Conservation (phyloP, 768 basidiomycete species). For the Lepiota brunneoincarnata region DNA sequence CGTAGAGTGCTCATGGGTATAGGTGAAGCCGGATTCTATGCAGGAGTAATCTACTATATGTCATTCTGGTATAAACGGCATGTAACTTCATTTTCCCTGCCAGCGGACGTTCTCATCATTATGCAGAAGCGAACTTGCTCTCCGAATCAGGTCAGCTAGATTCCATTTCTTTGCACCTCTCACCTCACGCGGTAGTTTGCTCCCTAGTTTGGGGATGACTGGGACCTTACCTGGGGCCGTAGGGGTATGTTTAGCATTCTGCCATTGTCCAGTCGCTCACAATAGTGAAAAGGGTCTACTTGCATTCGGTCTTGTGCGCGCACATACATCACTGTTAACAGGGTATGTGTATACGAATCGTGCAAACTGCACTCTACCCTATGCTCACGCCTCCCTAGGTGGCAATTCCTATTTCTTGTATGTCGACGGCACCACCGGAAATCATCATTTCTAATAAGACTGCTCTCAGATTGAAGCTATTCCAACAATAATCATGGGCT, state of each 20-base stretch:
- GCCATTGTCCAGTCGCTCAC: background rate
- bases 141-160: conserved; percentile 41
- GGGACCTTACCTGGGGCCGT: conserved; percentile 56
- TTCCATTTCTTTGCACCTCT: background rate
- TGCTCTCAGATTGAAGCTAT: conserved; percentile 48
- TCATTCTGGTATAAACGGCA: conserved; percentile 55
- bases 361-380: background rate
- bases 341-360: conserved; percentile 16
- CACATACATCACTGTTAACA: conserved; percentile 34
- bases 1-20: conserved; percentile 53
- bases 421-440: conserved; percentile 4
- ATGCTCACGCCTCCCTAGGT: conserved; percentile 26
- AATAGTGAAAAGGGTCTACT: conserved; percentile 41
- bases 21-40: conserved; percentile 60
- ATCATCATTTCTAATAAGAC: background rate
- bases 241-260: conserved; percentile 31
- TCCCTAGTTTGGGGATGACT: conserved; percentile 51
- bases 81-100: background rate
- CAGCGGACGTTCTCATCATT: background rate
- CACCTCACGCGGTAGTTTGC: background rate
- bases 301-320: conserved; percentile 55
- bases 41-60: conserved; percentile 59
- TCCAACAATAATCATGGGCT: conserved; percentile 52
- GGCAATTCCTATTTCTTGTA: conserved; percentile 60
- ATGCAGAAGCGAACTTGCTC: conserved; percentile 44